A percentile compares a stretch with the other conserved stretches of the same genome.
Conservation (phyloP, 2,329 filamentous ascomycete species). For the Tolypocladium ophioglossoides region DNA sequence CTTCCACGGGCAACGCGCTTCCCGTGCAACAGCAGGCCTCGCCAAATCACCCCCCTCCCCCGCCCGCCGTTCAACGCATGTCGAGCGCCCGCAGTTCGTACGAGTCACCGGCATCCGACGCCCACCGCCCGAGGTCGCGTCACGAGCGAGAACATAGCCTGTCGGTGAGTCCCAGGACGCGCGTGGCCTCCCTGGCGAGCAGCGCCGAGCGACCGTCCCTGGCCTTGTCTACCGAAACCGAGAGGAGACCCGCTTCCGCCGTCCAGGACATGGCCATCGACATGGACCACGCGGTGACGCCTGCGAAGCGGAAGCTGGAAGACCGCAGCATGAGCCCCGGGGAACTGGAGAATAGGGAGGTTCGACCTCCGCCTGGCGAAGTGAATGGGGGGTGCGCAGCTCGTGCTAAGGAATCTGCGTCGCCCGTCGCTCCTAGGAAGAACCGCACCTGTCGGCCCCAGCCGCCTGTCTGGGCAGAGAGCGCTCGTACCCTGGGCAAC, state of each 20-base stretch:
- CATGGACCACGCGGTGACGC: conserved; percentile 21
- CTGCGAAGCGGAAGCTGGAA: conserved; percentile 29
- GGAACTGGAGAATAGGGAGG: conserved; percentile 39
- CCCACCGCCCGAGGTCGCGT: conserved; percentile 39
- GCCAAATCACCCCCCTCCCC: conserved; percentile 5
- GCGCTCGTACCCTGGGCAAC: conserved; percentile 21
- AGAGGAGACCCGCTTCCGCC: conserved; percentile 12
- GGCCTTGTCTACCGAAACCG: conserved; percentile 13
- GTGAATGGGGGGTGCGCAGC: conserved; percentile 28
- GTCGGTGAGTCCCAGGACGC: conserved; percentile 72
- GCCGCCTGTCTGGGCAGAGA: conserved; percentile 40
- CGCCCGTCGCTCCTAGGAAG: conserved; percentile 25
- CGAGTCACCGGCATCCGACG: conserved; percentile 30
- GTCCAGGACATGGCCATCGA: conserved; percentile 18
- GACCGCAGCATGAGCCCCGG: conserved; percentile 33
- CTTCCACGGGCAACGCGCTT: conserved; percentile 17
- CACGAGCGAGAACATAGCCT: conserved; percentile 59
- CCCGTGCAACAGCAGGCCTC: conserved; percentile 21
- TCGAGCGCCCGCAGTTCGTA: conserved; percentile 31
- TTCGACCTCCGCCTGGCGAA: conserved; percentile 38
- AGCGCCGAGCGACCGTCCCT: conserved; percentile 21
- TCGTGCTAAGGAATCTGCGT: conserved; percentile 14
- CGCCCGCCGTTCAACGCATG: conserved; percentile 3
- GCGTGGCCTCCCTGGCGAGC: conserved; percentile 41
- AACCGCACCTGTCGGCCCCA: conserved; percentile 26